Percentiles rank a stretch among this genome's conserved stretches.
Evolutionary conservation across 768 basidiomycete genomes (phyloP).

Genomic region (Xanthoconium stramineum): DNA sequence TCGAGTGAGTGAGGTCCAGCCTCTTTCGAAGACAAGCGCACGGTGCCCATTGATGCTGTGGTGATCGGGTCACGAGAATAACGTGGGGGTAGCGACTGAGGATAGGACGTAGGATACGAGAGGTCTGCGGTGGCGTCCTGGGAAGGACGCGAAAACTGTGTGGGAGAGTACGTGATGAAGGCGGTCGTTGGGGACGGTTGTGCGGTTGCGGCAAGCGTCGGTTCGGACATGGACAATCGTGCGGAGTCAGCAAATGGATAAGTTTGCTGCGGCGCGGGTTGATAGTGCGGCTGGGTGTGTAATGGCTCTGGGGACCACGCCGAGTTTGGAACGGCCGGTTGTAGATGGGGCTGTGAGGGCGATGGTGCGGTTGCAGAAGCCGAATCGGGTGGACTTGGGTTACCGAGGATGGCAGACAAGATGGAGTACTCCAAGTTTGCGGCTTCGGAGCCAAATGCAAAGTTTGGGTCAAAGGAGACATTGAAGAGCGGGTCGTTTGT

Average conservation of each 20-base stretch:
- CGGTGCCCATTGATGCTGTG: constrained; percentile 38
- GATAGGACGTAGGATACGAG: constrained; percentile 32
- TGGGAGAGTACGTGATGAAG: constrained; percentile 32
- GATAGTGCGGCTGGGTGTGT: constrained; percentile 33
- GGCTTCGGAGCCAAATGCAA: constrained; percentile 80
- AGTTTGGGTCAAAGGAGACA: constrained; percentile 57
- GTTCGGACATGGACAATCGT: constrained; percentile 33
- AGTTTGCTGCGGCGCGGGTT: constrained; percentile 10
- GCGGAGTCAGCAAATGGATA: constrained; percentile 28
- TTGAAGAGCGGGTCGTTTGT: constrained; percentile 58
- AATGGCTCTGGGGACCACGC: constrained; percentile 38
- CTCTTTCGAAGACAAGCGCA: constrained; percentile 27
- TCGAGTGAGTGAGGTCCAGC: constrained; percentile 26
- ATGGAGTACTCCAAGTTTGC: constrained; percentile 96
- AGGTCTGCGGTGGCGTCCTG: constrained; percentile 37
- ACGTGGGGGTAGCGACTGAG: constrained; percentile 36
- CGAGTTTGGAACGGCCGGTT: constrained; percentile 28
- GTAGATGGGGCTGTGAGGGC: constrained; percentile 26
- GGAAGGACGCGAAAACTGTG: constrained; percentile 31
- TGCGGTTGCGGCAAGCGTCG: constrained; percentile 26
- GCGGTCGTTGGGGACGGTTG: constrained; percentile 27
- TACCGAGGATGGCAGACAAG: constrained; percentile 86
- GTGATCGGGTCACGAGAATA: constrained; percentile 47
- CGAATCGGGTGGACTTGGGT: constrained; percentile 50
- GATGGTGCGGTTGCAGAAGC: constrained; percentile 26